These are phyloP conservation scores for Sclerotinia glacialis DNA, from an alignment of 2,329 filamentous ascomycete genomes.

Conservation along the genomic window DNA sequence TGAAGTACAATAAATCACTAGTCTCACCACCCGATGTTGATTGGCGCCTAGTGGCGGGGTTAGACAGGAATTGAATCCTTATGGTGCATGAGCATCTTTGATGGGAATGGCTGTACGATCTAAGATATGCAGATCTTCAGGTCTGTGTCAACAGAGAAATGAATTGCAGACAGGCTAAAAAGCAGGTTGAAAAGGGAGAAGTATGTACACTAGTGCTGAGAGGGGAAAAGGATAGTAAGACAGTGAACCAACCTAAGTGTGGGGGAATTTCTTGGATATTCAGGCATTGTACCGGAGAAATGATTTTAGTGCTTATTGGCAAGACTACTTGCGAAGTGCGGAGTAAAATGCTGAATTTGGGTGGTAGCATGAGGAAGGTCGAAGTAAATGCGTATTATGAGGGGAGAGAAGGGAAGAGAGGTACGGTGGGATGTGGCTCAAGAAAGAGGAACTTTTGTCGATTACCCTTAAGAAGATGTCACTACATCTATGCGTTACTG, in stretches of 20 bases:
- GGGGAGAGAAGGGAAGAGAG: not conserved
- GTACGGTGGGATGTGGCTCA: not conserved
- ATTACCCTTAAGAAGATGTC: slow-evolving; percentile 9
- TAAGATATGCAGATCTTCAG: not conserved
- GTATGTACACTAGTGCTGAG: not conserved
- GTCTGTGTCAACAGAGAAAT: not conserved
- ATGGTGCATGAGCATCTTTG: slow-evolving; percentile 1
- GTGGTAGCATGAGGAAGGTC: too few species aligned
- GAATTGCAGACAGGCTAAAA: not conserved
- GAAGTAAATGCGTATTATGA: not conserved
- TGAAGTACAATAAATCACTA: not conserved
- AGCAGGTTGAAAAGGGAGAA: not conserved
- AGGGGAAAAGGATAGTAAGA: not conserved
- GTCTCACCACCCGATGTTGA: not conserved
- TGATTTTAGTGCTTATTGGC: not conserved
- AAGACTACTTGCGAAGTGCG: slow-evolving; percentile 4
- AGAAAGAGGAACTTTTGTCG: not conserved
- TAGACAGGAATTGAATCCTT: not conserved
- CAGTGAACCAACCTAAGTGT: not conserved
- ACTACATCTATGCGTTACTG: not conserved
- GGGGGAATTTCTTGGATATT: not conserved
- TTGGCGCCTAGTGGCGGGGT: not conserved
- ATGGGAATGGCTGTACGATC: not conserved
- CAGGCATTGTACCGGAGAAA: not conserved
- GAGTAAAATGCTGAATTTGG: not conserved